Evolutionary conservation across 306 rosid species (phyloP), one percentile per base, ranked within the genome.

Genomic region (Cicer chorassanicum): DNA sequence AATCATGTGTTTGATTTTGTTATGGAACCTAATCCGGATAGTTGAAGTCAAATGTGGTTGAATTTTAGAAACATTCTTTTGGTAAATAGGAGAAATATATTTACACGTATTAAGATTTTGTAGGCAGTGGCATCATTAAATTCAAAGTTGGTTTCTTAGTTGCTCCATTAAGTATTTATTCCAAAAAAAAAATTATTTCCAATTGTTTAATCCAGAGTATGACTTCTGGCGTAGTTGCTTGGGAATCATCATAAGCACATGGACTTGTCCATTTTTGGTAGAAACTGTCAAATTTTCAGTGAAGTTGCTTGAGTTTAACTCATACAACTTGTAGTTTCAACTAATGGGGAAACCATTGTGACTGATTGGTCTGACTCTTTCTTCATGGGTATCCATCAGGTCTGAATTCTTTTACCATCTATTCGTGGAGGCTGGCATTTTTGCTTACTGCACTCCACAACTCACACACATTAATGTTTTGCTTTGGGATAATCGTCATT

Each of bases 231-330:
- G 9, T 34, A 24, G 45, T 36, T 38, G 70, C 53, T 63, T 62
- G 72, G 24, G 60, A 67, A 14, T 70, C 54, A 15, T 62, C 34
- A 50, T 49, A 62, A 70, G 46, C 65, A 19, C 57, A 42, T 71
- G 57, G 14, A 50, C 11, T 9, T 70, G 46, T 21, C 15, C 13
- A 46, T 14, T 49, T 60, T 51, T 24, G 7, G 57, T 44, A 68
- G 43, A 15, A 66, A 43, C 39, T 29, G 41, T 49, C 10, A 29
- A 76, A 43, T 34, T 65, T 65, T n/a, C 11, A 18, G 44, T 12
- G 43, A n/a, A 75, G 5, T 36, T 18, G 53, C 15, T n/a, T 44
- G 16, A 77, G 69, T 76, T 76, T 14, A 14, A 66, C 49, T 65
- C 16, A 24, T 65, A 21, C 55, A 45, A 74, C 62, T 39, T 34